Conservation (phyloP, 768 basidiomycete genomes). For the Suillus decipiens region DNA sequence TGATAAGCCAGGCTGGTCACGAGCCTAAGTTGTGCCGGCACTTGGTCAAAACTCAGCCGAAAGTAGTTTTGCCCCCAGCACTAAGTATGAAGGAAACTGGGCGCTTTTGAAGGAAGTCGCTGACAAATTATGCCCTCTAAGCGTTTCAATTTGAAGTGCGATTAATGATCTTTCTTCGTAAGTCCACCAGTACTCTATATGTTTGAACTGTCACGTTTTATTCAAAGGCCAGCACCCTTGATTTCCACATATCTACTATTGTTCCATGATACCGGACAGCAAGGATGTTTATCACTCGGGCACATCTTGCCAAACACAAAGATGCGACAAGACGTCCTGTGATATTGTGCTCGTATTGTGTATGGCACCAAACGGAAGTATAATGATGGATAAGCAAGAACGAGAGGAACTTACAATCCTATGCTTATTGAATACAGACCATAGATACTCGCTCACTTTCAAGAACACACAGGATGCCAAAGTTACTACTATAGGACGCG, state of each 20-base stretch:
- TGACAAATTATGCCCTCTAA: constrained; percentile 36
- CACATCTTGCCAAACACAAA: background rate
- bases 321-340: background rate
- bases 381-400: background rate
- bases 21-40: no score
- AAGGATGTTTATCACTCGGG: background rate
- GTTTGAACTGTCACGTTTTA: background rate
- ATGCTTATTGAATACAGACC: constrained; percentile 36
- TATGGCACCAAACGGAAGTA: background rate
- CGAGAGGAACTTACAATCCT: background rate
- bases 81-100: no score
- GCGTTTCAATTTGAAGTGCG: background rate
- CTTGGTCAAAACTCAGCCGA: no score
- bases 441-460: constrained; percentile 56
- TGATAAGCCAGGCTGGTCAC: no score
- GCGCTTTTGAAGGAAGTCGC: constrained; percentile 68
- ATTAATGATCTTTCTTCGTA: background rate
- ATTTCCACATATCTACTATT: background rate
- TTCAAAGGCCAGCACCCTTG: background rate
- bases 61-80: no score
- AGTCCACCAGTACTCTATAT: background rate
- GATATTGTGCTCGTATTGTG: background rate
- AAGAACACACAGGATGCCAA: constrained; percentile 35
- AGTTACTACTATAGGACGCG: constrained; percentile 52
- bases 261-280: background rate